phyloP scores from a whole-genome alignment of 2,329 filamentous ascomycete species.

The Neurospora sp. region DNA sequence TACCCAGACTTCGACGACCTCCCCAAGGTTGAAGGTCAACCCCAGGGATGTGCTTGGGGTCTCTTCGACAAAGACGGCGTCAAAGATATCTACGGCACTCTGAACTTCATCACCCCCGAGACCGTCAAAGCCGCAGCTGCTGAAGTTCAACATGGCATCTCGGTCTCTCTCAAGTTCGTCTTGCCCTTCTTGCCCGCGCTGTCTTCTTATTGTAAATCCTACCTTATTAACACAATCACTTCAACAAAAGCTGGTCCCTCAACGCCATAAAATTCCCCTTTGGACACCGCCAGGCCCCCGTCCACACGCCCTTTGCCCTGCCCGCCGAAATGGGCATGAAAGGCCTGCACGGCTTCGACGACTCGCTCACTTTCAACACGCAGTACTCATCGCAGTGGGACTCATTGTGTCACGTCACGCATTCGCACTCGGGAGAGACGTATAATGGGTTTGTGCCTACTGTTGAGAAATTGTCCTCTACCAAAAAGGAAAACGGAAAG shows the following conservation, averaged over 20 bases:
- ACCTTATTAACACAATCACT: neutral
- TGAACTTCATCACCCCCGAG: slow-evolving; percentile 41
- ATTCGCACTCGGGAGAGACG: slow-evolving; percentile 30
- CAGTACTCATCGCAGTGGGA: slow-evolving; percentile 49
- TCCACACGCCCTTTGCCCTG: slow-evolving; percentile 29
- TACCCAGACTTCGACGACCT: slow-evolving; percentile 36
- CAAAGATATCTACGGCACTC: slow-evolving; percentile 40
- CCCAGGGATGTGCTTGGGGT: slow-evolving; percentile 42
- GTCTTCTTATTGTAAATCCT: neutral
- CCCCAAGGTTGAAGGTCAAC: slow-evolving; percentile 32
- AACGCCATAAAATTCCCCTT: slow-evolving; percentile 29
- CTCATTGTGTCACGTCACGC: slow-evolving; percentile 35
- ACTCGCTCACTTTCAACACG: slow-evolving; percentile 46
- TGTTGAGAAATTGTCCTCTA: slow-evolving; percentile 22
- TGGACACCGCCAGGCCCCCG: slow-evolving; percentile 25
- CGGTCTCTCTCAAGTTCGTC: slow-evolving; percentile 42
- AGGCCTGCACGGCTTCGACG: slow-evolving; percentile 30
- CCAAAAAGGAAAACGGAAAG: slow-evolving; percentile 7
- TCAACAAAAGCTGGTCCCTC: slow-evolving; percentile 29
- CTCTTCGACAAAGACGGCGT: slow-evolving; percentile 39
- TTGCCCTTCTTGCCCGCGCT: too few species aligned
- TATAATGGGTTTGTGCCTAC: slow-evolving; percentile 41
- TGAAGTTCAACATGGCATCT: slow-evolving; percentile 37
- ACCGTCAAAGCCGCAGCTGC: slow-evolving; percentile 31
- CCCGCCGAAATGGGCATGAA: slow-evolving; percentile 19